phyloP scores from a whole-genome alignment of 306 rosid genomes.

The Malus domestica region DNA sequence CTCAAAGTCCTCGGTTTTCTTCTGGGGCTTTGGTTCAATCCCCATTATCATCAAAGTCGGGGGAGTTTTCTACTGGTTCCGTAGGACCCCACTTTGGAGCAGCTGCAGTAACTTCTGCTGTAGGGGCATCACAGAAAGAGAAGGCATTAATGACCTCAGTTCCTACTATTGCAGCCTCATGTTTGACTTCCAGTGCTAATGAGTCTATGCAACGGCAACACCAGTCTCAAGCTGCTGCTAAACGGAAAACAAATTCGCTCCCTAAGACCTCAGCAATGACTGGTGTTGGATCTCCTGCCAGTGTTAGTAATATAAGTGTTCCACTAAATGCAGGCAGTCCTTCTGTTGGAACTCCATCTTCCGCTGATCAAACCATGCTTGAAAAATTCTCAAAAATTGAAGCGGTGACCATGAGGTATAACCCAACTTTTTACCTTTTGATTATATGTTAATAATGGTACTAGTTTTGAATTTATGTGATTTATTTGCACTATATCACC shows the following conservation, averaged over 20 bases:
- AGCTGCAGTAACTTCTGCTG: slow-evolving; percentile 37
- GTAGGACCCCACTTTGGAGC: slow-evolving; percentile 73
- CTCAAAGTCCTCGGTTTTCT: slow-evolving; percentile 83
- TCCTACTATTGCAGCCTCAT: slow-evolving; percentile 54
- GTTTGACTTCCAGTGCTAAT: slow-evolving; percentile 63
- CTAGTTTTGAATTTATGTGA: neutral
- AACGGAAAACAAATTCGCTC: slow-evolving; percentile 68
- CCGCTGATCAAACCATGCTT: slow-evolving; percentile 47
- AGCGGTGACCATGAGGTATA: slow-evolving; percentile 64
- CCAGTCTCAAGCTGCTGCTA: slow-evolving; percentile 65
- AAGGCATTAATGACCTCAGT: slow-evolving; percentile 52
- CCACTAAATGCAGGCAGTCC: slow-evolving; percentile 77
- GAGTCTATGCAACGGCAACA: slow-evolving; percentile 85
- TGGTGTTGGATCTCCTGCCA: slow-evolving; percentile 85
- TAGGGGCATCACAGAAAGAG: slow-evolving; percentile 64
- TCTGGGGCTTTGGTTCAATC: slow-evolving; percentile 69
- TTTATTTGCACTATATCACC: neutral
- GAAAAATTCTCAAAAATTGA: slow-evolving; percentile 79
- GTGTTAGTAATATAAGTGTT: slow-evolving; percentile 65
- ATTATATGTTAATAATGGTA: neutral
- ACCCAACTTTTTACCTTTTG: slow-evolving; percentile 6
- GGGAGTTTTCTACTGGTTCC: slow-evolving; percentile 87
- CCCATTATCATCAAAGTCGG: slow-evolving; percentile 77
- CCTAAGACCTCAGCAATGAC: slow-evolving; percentile 70
- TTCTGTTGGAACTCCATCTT: slow-evolving; percentile 60